phyloP scores from a whole-genome alignment of 2,329 filamentous ascomycete species.

The Curvularia lunata region DNA sequence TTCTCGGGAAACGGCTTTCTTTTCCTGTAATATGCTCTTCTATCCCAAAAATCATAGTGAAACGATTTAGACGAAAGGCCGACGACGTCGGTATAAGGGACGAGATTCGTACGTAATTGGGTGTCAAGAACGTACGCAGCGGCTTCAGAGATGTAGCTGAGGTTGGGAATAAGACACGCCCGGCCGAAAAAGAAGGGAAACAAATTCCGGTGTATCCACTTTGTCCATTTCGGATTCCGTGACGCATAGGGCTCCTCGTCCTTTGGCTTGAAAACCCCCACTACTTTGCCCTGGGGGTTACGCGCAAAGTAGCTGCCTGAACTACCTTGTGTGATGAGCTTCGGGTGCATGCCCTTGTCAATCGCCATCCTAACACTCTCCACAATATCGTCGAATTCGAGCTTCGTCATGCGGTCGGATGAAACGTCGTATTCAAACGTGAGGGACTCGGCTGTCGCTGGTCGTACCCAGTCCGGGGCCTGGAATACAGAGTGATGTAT shows the following conservation, averaged over 20 bases:
- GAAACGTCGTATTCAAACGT: constrained; percentile 62
- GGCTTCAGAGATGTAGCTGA: constrained; percentile 97
- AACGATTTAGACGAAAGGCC: constrained; percentile 95
- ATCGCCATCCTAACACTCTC: constrained; percentile 92
- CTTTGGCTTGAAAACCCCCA: constrained; percentile 98
- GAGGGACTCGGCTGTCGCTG: constrained; percentile 76
- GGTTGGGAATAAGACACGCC: constrained; percentile 93
- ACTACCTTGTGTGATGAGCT: constrained; percentile 95
- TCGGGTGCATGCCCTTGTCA: constrained; percentile 87
- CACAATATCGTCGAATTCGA: constrained; percentile 85
- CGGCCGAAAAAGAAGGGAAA: constrained; percentile 97
- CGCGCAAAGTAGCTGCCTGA: constrained; percentile 98
- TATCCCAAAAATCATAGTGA: constrained; percentile 97
- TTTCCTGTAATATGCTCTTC: constrained; percentile 84
- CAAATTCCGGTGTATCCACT: constrained; percentile 97
- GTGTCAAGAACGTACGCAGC: constrained; percentile 94
- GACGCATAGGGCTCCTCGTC: constrained; percentile 98
- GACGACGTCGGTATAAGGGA: constrained; percentile 96
- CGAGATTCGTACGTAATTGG: constrained; percentile 86
- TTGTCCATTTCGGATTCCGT: constrained; percentile 98
- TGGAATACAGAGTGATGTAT: constrained; percentile 99
- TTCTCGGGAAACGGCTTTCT: constrained; percentile 88
- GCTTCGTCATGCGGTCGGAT: constrained; percentile 73
- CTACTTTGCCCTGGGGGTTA: constrained; percentile 88
- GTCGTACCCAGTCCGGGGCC: constrained; percentile 83